A percentile compares a stretch with the other conserved stretches of the same genome.
phyloP scores from a whole-genome alignment of 2,329 filamentous ascomycete genomes.

The Coleophoma crateriformis region DNA sequence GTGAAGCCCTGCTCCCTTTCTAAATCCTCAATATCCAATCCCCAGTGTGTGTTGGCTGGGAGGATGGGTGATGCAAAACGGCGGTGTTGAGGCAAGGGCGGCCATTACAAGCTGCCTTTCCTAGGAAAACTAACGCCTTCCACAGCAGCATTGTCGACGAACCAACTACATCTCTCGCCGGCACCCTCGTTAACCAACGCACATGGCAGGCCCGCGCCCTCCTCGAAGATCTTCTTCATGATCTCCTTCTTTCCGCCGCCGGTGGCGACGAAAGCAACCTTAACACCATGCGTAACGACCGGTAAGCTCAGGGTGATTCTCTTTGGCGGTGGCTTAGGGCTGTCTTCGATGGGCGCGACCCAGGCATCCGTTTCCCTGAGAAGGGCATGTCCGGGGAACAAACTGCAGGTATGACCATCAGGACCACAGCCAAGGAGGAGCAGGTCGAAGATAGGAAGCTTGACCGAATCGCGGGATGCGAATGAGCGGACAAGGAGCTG shows the following conservation, averaged over 20 bases:
- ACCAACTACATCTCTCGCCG: conserved; percentile 90
- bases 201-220: conserved; percentile 71
- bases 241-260: conserved; percentile 87
- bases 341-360: conserved; percentile 89
- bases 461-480: conserved; percentile 88
- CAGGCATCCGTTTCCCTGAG: conserved; percentile 84
- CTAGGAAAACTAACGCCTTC: conserved; percentile 80
- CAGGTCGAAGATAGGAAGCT: conserved; percentile 90
- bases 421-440: conserved; percentile 90
- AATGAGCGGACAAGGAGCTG: conserved; percentile 80
- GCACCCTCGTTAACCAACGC: conserved; percentile 79
- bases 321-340: conserved; percentile 86
- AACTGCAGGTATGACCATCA: conserved; percentile 93
- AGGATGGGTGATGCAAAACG: no score
- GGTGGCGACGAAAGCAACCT: conserved; percentile 87
- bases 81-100: no score
- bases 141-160: conserved; percentile 80
- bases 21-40: no score
- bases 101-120: conserved; percentile 55
- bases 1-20: no score
- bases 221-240: conserved; percentile 86
- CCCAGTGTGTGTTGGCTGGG: no score
- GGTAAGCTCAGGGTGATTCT: conserved; percentile 90
- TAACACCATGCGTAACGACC: conserved; percentile 80
- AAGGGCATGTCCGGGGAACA: conserved; percentile 87